These are phyloP conservation scores for Scenedesmus sp. DNA, from an alignment of 163 green algal genomes.

Conservation along the genomic window DNA sequence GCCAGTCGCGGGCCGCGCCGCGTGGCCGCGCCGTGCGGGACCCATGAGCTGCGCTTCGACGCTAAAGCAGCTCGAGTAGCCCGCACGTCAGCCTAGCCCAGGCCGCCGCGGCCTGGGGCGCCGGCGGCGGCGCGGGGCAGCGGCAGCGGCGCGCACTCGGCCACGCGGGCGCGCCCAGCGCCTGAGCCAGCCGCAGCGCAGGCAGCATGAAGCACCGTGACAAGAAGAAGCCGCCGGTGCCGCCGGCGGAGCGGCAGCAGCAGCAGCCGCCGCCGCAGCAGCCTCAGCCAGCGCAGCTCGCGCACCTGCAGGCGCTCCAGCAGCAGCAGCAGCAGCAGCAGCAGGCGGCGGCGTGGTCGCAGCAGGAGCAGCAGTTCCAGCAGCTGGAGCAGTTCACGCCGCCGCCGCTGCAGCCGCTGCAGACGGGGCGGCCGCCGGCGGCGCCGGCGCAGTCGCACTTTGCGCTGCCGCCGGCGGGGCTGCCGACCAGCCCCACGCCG, in stretches of 20 bases:
- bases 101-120: no score
- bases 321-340: background rate
- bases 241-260: background rate
- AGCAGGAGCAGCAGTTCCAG: background rate
- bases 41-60: no score
- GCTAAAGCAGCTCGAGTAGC: no score
- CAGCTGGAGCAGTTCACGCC: background rate
- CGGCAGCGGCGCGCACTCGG: no score
- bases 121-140: no score
- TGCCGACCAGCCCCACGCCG: no score
- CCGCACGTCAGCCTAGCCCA: no score
- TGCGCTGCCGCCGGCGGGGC: background rate
- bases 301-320: no score
- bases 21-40: no score
- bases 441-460: background rate
- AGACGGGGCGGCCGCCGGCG: background rate
- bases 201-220: constrained; percentile 11
- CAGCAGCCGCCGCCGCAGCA: background rate
- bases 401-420: no score
- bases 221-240: constrained; percentile 3
- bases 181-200: background rate
- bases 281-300: no score
- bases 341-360: background rate
- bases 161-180: background rate
- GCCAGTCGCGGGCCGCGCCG: no score